phyloP scores from a whole-genome alignment of 768 basidiomycete genomes.

The Hypholoma fasciculare region DNA sequence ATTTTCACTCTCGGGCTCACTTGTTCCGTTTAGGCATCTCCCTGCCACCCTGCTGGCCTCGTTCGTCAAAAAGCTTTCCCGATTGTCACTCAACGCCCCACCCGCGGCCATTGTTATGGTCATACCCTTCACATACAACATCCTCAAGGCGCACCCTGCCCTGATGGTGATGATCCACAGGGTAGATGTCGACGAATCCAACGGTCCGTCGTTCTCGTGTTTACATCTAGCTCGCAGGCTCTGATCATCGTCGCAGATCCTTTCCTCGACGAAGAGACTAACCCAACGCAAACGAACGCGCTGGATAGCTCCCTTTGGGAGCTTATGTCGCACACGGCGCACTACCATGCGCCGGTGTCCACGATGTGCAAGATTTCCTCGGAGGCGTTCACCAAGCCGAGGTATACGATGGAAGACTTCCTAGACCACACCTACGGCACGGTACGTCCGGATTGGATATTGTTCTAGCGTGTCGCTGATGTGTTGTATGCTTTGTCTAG shows the following conservation, averaged over 20 bases:
- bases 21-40: conserved; percentile 56
- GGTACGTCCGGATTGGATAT: conserved; percentile 35
- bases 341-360: conserved; percentile 89
- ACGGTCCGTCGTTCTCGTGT: conserved; percentile 26
- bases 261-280: conserved; percentile 62
- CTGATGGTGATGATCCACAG: conserved; percentile 94
- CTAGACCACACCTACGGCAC: conserved; percentile 90
- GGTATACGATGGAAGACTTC: conserved; percentile 92
- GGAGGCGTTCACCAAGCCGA: conserved; percentile 93
- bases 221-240: background rate
- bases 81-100: conserved; percentile 81
- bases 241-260: conserved; percentile 44
- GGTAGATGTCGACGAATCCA: conserved; percentile 34
- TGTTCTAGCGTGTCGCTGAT: background rate
- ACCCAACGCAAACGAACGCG: conserved; percentile 78
- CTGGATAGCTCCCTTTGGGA: conserved; percentile 94
- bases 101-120: conserved; percentile 90
- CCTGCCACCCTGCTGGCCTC: conserved; percentile 92
- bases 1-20: background rate
- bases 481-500: conserved; percentile 37
- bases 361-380: conserved; percentile 83
- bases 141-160: conserved; percentile 88
- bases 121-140: conserved; percentile 92
- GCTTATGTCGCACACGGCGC: conserved; percentile 70
- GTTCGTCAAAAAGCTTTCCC: conserved; percentile 88